phyloP scores from a whole-genome alignment of 2,329 filamentous ascomycete species.

The Penicillium psychrosexuale region DNA sequence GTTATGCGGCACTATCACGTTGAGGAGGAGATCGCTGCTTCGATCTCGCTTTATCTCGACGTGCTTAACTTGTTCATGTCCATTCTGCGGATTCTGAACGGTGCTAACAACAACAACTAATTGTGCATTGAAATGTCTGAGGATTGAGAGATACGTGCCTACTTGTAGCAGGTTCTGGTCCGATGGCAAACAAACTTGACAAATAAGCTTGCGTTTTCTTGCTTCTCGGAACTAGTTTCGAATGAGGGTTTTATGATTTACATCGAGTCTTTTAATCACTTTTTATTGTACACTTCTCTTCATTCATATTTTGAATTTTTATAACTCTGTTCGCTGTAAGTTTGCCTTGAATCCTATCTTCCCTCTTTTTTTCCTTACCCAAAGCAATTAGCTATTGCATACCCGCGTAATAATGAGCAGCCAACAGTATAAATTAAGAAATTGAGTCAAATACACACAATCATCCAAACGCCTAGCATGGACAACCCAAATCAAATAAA shows the following conservation, averaged over 20 bases:
- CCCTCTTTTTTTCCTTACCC: background rate
- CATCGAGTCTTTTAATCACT: background rate
- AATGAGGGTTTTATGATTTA: background rate
- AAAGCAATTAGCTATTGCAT: background rate
- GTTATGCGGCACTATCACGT: conserved; percentile 95
- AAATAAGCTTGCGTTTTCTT: background rate
- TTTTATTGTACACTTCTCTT: background rate
- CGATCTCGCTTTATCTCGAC: conserved; percentile 92
- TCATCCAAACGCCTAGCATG: background rate
- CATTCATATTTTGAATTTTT: background rate
- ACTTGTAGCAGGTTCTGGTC: background rate
- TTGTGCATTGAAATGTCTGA: background rate
- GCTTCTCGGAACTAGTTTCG: conserved; percentile 6
- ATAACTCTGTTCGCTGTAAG: background rate
- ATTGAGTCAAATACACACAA: background rate
- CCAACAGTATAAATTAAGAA: background rate
- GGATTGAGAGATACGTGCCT: background rate
- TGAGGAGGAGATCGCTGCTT: conserved; percentile 94
- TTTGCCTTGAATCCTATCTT: background rate
- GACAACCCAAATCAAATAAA: background rate
- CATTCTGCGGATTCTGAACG: conserved; percentile 94
- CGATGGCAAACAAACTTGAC: background rate
- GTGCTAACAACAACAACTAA: conserved; percentile 81
- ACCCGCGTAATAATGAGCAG: background rate
- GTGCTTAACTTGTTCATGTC: conserved; percentile 96